Evolutionary conservation across 2,329 filamentous ascomycete genomes (phyloP), one percentile per base, ranked within the genome.

Genomic region (Corinectria fuckeliana): DNA sequence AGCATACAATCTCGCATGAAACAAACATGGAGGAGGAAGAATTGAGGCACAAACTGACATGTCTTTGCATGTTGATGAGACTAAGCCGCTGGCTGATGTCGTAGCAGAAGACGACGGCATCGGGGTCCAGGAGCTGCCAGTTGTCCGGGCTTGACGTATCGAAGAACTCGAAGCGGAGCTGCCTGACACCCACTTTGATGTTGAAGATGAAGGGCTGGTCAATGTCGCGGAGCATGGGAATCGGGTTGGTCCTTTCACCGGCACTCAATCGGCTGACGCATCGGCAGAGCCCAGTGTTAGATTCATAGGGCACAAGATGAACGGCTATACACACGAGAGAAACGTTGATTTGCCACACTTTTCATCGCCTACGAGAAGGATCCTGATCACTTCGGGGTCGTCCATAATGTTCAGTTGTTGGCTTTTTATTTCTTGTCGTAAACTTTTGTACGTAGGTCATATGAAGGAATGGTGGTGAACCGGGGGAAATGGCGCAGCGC

Each of bases 131-230:
- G n/a, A 83, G 75, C 45, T 77, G 81, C 86, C 86, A 89, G 69
- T 80, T 83, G 21, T 84, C 81, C 4, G 86, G 85, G 66, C 79
- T 80, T 8, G 82, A 80, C 1, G 85, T 88, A 69, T 88, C 86
- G 63, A 81, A 83, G 66, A 88, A 86, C 68, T 87, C 83, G 62
- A 88, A 78, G 23, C 82, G 79, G 68, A 83, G 85, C 11, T 62
- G 66, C n/a, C 62, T 66, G 7, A 50, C 51, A 8, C 76, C 72
- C 11, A 76, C 69, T 44, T 76, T 81, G 64, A 87, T 76, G 56
- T 86, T 81, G 66, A 88, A 86, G 36, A 84, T 73, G 67, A 84
- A 88, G 0, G 86, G 86, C 73, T 88, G 86, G 67, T 88, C 81
- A 56, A 80, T 77, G 71, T 88, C 85, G 59, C 80, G 79, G 57